Conservation (phyloP, 352 stramenopile species). For the Pythium sukuiense region DNA sequence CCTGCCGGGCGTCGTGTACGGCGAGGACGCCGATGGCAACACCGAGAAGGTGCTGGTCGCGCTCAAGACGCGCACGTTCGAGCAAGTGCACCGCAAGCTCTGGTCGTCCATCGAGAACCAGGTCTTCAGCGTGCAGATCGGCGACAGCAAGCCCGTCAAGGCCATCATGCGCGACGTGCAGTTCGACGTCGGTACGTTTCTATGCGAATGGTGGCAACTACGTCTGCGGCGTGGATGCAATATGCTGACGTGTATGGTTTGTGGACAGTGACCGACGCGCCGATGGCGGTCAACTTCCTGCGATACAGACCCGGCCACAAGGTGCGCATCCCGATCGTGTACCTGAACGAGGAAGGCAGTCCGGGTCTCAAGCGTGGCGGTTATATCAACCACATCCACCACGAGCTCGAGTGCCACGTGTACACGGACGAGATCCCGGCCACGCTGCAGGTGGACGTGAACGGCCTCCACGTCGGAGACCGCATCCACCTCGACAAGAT, state of each 20-base stretch:
- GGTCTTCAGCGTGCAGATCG: conserved; percentile 83
- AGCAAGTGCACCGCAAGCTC: conserved; percentile 83
- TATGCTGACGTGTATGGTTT: background rate
- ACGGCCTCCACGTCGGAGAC: conserved; percentile 84
- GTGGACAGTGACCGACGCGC: conserved; percentile 65
- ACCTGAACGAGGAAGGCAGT: conserved; percentile 93
- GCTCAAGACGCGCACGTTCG: conserved; percentile 70
- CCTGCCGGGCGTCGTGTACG: conserved; percentile 83
- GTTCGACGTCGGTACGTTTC: conserved; percentile 62
- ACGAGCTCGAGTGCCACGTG: conserved; percentile 80
- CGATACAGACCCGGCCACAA: conserved; percentile 90
- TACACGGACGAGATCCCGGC: conserved; percentile 74
- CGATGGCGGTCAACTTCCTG: conserved; percentile 90
- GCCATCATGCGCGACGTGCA: conserved; percentile 87
- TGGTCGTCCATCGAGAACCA: conserved; percentile 88
- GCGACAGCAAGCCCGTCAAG: conserved; percentile 58
- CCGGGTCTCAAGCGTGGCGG: conserved; percentile 94
- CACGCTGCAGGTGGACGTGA: conserved; percentile 83
- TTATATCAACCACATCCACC: conserved; percentile 92
- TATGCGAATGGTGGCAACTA: background rate
- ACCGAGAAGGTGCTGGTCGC: conserved; percentile 75
- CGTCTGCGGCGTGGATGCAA: background rate
- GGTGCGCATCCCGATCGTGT: conserved; percentile 90
- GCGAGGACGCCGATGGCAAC: conserved; percentile 67
- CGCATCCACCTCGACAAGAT: conserved; percentile 80